Conservation (phyloP, 306 rosid genomes). For the Trichosanthes cucumerina region DNA sequence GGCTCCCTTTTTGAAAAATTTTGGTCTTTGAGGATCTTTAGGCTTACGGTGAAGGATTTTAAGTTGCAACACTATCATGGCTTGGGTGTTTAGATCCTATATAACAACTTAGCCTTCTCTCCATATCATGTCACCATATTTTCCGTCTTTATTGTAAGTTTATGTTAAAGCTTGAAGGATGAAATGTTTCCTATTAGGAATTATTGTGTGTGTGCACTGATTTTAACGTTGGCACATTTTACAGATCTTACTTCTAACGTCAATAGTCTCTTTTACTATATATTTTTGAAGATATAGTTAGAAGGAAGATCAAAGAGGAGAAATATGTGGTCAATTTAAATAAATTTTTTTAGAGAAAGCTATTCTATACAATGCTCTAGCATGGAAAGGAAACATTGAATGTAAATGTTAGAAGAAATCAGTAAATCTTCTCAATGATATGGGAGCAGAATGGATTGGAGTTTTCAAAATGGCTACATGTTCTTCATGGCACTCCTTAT, state of each 20-base stretch:
- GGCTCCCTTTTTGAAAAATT: neutral
- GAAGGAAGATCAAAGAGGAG: neutral
- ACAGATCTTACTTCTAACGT: neutral
- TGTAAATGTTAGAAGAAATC: neutral
- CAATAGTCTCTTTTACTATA: neutral
- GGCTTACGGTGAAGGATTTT: slow-evolving; percentile 15
- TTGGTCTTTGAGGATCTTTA: neutral
- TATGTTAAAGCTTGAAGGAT: neutral
- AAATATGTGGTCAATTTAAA: neutral
- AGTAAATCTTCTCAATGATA: neutral
- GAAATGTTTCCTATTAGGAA: neutral
- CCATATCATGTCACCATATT: neutral
- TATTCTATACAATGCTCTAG: neutral
- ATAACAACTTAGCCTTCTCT: neutral
- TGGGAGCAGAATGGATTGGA: neutral
- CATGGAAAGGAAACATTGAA: neutral
- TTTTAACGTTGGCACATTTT: neutral
- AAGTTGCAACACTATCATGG: slow-evolving; percentile 1
- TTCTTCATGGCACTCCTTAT: neutral
- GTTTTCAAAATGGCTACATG: neutral
- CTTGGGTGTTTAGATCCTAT: neutral
- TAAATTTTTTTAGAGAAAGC: neutral
- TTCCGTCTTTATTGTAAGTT: neutral
- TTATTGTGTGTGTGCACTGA: neutral
- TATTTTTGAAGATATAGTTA: neutral